phyloP scores from a whole-genome alignment of 306 rosid genomes.

The Sechiopsis laciniata region DNA sequence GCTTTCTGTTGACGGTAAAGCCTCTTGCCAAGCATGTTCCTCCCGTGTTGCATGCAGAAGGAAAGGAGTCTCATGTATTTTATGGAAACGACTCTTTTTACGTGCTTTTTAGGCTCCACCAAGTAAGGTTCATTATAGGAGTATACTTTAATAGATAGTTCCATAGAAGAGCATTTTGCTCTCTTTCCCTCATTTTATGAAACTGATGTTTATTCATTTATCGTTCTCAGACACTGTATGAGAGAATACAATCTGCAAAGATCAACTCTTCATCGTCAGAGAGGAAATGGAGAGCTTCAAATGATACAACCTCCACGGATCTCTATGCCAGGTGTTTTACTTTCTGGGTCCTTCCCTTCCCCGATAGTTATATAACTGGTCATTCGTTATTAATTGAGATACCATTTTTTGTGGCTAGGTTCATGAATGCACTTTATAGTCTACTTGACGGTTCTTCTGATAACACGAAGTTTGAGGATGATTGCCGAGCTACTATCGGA shows the following conservation, averaged over 20 bases:
- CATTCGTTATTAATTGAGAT: not conserved
- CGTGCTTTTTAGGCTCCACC: constrained; percentile 94
- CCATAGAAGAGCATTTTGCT: not conserved
- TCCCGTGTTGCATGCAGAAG: constrained; percentile 53
- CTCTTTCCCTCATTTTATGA: constrained; percentile 7
- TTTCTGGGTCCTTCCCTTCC: constrained; percentile 12
- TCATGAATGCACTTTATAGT: constrained; percentile 90
- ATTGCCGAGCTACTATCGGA: constrained; percentile 94
- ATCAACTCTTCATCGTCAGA: constrained; percentile 78
- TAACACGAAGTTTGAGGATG: constrained; percentile 96
- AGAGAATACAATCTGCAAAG: constrained; percentile 91
- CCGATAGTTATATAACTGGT: constrained; percentile 13
- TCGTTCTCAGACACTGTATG: constrained; percentile 75
- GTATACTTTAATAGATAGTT: not conserved
- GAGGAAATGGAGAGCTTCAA: constrained; percentile 86
- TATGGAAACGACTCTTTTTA: constrained; percentile 94
- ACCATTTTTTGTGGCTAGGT: constrained; percentile 42
- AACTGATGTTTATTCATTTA: constrained; percentile 23
- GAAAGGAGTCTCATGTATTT: constrained; percentile 56
- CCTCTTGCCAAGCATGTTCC: constrained; percentile 85
- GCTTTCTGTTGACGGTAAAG: constrained; percentile 70
- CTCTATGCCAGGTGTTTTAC: constrained; percentile 67
- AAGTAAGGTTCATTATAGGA: constrained; percentile 41
- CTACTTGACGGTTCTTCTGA: constrained; percentile 96
- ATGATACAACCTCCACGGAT: constrained; percentile 54